A percentile compares a stretch with the other conserved stretches of the same genome.
Conservation (phyloP, 2,329 filamentous ascomycete genomes). For the Bipolaris oryzae region DNA sequence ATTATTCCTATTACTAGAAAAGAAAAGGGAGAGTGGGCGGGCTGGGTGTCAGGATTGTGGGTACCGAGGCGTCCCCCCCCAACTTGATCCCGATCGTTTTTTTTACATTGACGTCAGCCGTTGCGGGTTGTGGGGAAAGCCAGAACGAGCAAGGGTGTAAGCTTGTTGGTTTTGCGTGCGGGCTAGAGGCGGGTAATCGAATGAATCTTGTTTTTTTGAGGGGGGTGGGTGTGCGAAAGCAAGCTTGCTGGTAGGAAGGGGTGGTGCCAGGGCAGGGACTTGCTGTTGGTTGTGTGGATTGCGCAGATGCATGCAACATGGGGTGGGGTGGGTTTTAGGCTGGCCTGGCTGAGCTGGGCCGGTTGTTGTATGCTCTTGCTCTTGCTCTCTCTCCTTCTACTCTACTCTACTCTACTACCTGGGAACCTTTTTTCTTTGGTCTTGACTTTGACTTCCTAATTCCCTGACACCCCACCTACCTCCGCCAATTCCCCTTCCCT, state of each 20-base stretch:
- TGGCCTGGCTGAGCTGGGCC: too few relatives aligned
- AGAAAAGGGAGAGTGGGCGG: too few relatives aligned
- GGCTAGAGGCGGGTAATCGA: background rate
- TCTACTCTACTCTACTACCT: too few relatives aligned
- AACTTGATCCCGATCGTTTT: background rate
- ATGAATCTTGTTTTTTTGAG: constrained; percentile 46
- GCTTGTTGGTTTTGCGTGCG: background rate
- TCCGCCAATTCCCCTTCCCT: background rate
- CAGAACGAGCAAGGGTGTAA: constrained; percentile 12
- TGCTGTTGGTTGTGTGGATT: too few relatives aligned
- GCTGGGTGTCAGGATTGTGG: background rate
- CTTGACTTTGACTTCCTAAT: constrained; percentile 6
- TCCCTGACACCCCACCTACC: background rate
- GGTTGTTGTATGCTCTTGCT: too few relatives aligned
- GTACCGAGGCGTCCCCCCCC: background rate
- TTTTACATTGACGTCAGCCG: constrained; percentile 30
- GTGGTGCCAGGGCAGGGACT: too few relatives aligned
- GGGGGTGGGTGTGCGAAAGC: too few relatives aligned
- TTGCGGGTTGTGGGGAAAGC: background rate
- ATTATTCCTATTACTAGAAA: too few relatives aligned
- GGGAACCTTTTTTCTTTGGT: background rate
- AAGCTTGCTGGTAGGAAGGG: too few relatives aligned
- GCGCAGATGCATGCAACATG: too few relatives aligned
- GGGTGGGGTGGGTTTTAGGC: too few relatives aligned
- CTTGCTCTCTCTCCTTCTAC: too few relatives aligned